Evolutionary conservation across 176 grass and related monocot species (phyloP).

Genomic region (Cenchrus fungigraminus): DNA sequence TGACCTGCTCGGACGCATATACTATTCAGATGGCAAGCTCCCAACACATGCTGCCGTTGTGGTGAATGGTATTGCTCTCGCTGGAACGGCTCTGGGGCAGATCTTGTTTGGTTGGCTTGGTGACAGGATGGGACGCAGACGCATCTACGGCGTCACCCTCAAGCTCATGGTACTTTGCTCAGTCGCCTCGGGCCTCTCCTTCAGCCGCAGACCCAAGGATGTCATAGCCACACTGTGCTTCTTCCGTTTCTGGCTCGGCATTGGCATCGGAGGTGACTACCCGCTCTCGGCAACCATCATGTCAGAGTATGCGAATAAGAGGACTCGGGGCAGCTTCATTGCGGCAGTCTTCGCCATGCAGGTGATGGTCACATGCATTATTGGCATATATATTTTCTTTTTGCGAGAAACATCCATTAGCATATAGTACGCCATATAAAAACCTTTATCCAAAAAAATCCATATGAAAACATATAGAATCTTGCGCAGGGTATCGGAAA

Average conservation of each 20-base stretch:
- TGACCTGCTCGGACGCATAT: slow-evolving; percentile 48
- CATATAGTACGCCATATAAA: no score
- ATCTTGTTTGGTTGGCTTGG: slow-evolving; percentile 4
- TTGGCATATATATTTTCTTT: no score
- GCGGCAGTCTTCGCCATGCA: slow-evolving; percentile 78
- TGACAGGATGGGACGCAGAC: slow-evolving; percentile 2
- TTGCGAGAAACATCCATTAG: no score
- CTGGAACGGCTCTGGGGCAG: not conserved
- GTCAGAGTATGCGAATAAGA: slow-evolving; percentile 89
- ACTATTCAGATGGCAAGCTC: slow-evolving; percentile 41
- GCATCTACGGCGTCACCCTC: slow-evolving; percentile 14
- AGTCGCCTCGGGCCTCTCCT: not conserved
- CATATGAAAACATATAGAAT: not conserved
- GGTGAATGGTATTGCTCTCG: not conserved
- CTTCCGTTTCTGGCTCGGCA: slow-evolving; percentile 55
- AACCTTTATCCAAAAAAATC: no score
- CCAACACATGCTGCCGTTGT: not conserved
- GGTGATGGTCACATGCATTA: no score
- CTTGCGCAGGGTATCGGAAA: not conserved
- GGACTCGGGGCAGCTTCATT: slow-evolving; percentile 69
- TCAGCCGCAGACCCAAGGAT: not conserved
- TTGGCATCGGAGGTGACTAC: slow-evolving; percentile 75
- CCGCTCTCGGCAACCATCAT: slow-evolving; percentile 68
- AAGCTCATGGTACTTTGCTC: slow-evolving; percentile 10
- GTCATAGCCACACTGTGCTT: slow-evolving; percentile 58